Evolutionary conservation across 371 early-diverging fungal genomes (phyloP).

Genomic region (Syncephalastrum racemosum): DNA sequence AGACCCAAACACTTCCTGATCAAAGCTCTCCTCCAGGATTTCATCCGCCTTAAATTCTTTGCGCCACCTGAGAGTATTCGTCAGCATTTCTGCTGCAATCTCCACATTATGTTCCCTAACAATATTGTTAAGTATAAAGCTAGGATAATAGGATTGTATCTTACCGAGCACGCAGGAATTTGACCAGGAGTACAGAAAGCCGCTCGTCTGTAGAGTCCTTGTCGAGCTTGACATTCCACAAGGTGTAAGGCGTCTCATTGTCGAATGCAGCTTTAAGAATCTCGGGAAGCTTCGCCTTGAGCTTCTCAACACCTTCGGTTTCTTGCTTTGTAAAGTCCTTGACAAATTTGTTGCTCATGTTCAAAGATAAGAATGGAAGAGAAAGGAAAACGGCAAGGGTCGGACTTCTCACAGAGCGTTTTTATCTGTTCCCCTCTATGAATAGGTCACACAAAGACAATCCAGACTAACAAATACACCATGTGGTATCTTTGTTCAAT

Average conservation of each 20-base stretch:
- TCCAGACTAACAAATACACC: no score
- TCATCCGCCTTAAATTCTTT: constrained; percentile 48
- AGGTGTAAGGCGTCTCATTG: constrained; percentile 30
- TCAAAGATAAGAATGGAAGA: no score
- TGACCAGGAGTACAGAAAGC: constrained; percentile 54
- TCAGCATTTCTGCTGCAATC: constrained; percentile 50
- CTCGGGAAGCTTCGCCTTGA: constrained; percentile 48
- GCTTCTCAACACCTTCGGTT: constrained; percentile 35
- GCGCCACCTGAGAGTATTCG: constrained; percentile 54
- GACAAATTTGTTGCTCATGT: constrained; percentile 17
- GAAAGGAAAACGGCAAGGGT: no score
- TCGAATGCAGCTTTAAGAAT: constrained; percentile 31
- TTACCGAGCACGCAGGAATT: constrained; percentile 59
- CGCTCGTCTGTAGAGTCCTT: constrained; percentile 48
- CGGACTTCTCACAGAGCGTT: no score
- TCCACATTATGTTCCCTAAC: constrained; percentile 35
- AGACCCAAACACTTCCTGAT: constrained; percentile 41
- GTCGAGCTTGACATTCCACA: constrained; percentile 56
- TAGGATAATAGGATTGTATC: not conserved
- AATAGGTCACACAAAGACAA: no score
- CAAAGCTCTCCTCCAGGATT: constrained; percentile 52
- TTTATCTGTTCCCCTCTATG: no score
- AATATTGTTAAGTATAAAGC: not conserved
- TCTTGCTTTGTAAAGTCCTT: constrained; percentile 42
- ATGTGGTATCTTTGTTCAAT: no score